A percentile compares a stretch with the other conserved stretches of the same genome.
Evolutionary conservation across 345 rosid genomes (phyloP).

Genomic region (Boechera stricta): DNA sequence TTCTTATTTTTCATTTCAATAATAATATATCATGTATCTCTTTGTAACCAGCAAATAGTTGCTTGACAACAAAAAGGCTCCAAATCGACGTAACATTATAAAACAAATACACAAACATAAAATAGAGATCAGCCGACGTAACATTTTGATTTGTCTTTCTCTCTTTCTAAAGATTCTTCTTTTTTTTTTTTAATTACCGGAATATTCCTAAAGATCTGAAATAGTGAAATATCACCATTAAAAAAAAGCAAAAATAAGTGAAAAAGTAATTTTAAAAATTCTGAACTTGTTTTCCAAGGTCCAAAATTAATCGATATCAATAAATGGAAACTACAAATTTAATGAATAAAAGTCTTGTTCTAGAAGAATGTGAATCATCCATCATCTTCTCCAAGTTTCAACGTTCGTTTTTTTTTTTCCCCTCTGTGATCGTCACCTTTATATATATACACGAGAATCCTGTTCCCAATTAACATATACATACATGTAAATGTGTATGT

Average conservation of each 20-base stretch:
- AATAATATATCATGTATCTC: background rate
- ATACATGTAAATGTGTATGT: slow-evolving; percentile 27
- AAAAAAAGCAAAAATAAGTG: background rate
- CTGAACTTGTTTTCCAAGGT: slow-evolving; percentile 35
- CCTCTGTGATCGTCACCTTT: background rate
- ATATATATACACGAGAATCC: slow-evolving; percentile 25
- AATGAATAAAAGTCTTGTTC: background rate
- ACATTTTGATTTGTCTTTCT: slow-evolving; percentile 29
- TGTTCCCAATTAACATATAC: background rate
- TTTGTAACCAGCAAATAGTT: slow-evolving; percentile 5
- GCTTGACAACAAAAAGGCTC: background rate
- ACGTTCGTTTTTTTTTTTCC: background rate
- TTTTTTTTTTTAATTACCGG: background rate
- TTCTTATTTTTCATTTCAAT: background rate
- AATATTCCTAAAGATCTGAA: slow-evolving; percentile 28
- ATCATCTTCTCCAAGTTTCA: slow-evolving; percentile 44
- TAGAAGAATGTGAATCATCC: slow-evolving; percentile 37
- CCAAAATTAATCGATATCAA: background rate
- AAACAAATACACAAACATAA: slow-evolving; percentile 1
- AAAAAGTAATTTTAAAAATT: background rate
- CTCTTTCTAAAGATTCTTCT: slow-evolving; percentile 24
- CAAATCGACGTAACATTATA: background rate
- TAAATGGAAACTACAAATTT: slow-evolving; percentile 21
- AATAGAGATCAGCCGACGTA: slow-evolving; percentile 19
- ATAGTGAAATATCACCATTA: background rate